phyloP scores from a whole-genome alignment of 352 stramenopile genomes.

The Thalassiosira hispida region DNA sequence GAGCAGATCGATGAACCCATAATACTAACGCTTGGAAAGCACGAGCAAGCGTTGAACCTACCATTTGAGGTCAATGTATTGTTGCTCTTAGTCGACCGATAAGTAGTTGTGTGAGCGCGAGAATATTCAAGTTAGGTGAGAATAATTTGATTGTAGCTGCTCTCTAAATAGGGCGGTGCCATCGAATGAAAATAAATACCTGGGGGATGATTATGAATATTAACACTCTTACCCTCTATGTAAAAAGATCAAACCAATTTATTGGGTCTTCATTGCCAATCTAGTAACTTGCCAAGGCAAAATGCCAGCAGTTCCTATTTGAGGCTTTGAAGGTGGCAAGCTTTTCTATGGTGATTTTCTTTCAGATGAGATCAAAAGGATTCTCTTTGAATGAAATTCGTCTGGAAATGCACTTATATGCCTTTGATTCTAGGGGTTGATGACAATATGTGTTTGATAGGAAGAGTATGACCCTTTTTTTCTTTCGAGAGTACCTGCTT shows the following conservation, averaged over 20 bases:
- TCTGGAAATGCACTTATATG: conserved; percentile 21
- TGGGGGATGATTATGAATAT: conserved; percentile 58
- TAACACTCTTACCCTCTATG: conserved; percentile 58
- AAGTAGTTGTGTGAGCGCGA: too few species aligned
- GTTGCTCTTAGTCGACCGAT: too few species aligned
- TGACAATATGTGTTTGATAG: conserved; percentile 68
- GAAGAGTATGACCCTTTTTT: conserved; percentile 62
- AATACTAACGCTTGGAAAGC: too few species aligned
- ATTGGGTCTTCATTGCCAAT: conserved; percentile 21
- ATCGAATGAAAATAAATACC: too few species aligned
- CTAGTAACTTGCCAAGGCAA: conserved; percentile 33
- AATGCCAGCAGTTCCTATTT: conserved; percentile 29
- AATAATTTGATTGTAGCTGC: too few species aligned
- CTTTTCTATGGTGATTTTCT: conserved; percentile 19
- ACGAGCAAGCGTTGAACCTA: too few species aligned
- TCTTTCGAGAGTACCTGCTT: not conserved
- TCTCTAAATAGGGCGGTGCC: too few species aligned
- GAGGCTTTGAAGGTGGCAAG: conserved; percentile 31
- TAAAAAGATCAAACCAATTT: conserved; percentile 43
- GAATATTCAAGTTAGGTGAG: too few species aligned
- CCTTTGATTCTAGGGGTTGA: conserved; percentile 52
- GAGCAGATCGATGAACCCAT: not conserved
- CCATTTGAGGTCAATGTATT: too few species aligned
- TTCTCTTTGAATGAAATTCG: conserved; percentile 8
- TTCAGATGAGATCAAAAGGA: conserved; percentile 47